Base-by-base conservation (phyloP, 257 asterid species). In the Solanum megistacrolobum region DNA sequence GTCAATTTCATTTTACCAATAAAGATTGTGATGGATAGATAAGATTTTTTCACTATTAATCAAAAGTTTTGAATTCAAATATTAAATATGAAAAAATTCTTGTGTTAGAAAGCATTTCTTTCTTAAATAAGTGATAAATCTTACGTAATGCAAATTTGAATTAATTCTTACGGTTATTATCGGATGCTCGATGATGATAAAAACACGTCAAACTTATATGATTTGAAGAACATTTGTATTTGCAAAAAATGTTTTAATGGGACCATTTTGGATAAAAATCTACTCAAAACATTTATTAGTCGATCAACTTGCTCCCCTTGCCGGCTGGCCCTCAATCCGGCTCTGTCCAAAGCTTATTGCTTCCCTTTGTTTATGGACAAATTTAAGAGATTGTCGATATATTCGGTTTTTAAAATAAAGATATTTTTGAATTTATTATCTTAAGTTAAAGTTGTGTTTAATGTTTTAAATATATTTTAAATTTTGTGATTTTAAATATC, bases 331-430 rank as follows among this genome's bases (percentile, higher is more conserved):
- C 48, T 25, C 83, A 21, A 21, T 74, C 18, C 12, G 20, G 20
- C 52, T 36, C 16, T 20, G 14, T 32, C 25, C 52, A 36, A 8
- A 72, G 43, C 79, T 72, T 32, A 7, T 72, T 66, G 65, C 65
- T 6, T 55, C n/a, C 4, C n/a, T 18, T 55, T 18, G 4, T 55
- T 66, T 25, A 66, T 0, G 1, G 9, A 66, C 0, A 2, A 65
- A 12, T 25, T 66, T 25, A 25, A 65, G 8, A n/a, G 3, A 65
- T 10, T 65, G 0, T 65, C 1, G 1, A 4, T 65, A 2, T 66
- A 66, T 27, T 66, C 0, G 0, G 0, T 12, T 12, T 66, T 66
- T 25, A 27, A 25, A 31, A 31, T 31, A 7, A 31, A 2, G 5
- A 69, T 29, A 6, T 31, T 3, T 16, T 71, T 71, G 3, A 29